Percentiles rank a stretch among this genome's conserved stretches.
Conservation (phyloP, 805 yeast genomes). For the Candida gorgasii region DNA sequence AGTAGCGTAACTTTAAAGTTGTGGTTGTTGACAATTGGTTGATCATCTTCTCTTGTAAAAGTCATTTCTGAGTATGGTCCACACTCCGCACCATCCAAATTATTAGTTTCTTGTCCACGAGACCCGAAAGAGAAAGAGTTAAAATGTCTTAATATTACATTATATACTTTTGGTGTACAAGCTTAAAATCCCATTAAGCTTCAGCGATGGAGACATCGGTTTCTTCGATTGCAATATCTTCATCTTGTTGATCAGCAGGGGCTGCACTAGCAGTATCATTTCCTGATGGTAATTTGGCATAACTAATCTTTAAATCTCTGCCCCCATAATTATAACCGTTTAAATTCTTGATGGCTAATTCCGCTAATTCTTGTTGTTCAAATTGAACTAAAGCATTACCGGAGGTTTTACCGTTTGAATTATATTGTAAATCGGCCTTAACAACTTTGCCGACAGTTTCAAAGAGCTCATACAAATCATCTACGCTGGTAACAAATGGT, state of each 20-base stretch:
- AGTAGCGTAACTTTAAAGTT: slow-evolving; percentile 20
- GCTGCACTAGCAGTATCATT: not conserved
- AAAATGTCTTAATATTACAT: not conserved
- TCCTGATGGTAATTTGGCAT: slow-evolving; percentile 41
- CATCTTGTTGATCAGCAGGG: no score
- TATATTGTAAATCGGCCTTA: slow-evolving; percentile 71
- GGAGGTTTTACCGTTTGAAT: slow-evolving; percentile 57
- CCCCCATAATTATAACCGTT: slow-evolving; percentile 84
- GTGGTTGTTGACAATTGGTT: slow-evolving; percentile 7
- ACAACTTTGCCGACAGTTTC: slow-evolving; percentile 77
- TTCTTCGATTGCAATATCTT: slow-evolving; percentile 4
- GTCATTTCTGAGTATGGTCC: slow-evolving; percentile 17
- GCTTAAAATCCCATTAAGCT: not conserved
- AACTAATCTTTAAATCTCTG: slow-evolving; percentile 67
- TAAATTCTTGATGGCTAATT: slow-evolving; percentile 70
- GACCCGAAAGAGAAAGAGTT: no score
- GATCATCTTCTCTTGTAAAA: slow-evolving; percentile 3
- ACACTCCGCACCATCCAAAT: not conserved
- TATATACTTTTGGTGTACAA: slow-evolving; percentile 4
- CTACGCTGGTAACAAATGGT: slow-evolving; percentile 86
- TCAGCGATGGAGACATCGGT: slow-evolving; percentile 1
- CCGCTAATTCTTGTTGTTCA: slow-evolving; percentile 65
- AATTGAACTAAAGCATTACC: slow-evolving; percentile 89
- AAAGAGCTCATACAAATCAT: slow-evolving; percentile 81
- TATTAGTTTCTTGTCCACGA: not conserved